Base-by-base conservation (phyloP, 495 filamentous ascomycete species). In the Echria macrotheca region DNA sequence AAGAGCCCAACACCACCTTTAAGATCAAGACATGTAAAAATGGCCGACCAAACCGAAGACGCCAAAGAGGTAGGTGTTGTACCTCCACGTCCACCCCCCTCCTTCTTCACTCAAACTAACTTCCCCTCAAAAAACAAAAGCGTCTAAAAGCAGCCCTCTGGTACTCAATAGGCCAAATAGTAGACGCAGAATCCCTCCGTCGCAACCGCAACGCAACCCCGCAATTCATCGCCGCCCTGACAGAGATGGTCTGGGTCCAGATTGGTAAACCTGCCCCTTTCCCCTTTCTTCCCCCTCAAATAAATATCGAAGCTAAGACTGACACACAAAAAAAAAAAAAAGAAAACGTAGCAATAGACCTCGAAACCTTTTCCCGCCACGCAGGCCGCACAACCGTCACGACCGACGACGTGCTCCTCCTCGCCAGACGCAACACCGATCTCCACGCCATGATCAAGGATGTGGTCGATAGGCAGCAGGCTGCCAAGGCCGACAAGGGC, bases 91-190 rank as follows among this genome's bases (percentile, higher is more conserved):
- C n/a, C n/a, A n/a, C n/a, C n/a, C n/a, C n/a, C n/a, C n/a, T n/a
- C n/a, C n/a, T n/a, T n/a, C n/a, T n/a, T n/a, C n/a, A n/a, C n/a
- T n/a, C n/a, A n/a, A n/a, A n/a, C n/a, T n/a, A n/a, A n/a, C n/a
- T n/a, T n/a, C n/a, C n/a, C n/a, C n/a, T n/a, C n/a, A n/a, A n/a
- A n/a, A n/a, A n/a, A n/a, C n/a, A n/a, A n/a, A n/a, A n/a, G n/a
- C n/a, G n/a, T n/a, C 76, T 96, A 48, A 98, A 98, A 78, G 82
- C 88, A 42, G 87, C 89, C 25, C 78, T 98, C n/a, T 97, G 91
- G 91, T 86, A 85, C 63, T 77, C 81, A 17, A 81, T 96, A 50
- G 91, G 91, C 60, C 86, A 89, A 62, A 88, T 89, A 39, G 86
- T 96, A 37, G 91, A 96, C 64, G 82, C 91, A 53, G 88, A 95